Conservation (phyloP, 306 rosid species). For the Aeschynomene evenia region DNA sequence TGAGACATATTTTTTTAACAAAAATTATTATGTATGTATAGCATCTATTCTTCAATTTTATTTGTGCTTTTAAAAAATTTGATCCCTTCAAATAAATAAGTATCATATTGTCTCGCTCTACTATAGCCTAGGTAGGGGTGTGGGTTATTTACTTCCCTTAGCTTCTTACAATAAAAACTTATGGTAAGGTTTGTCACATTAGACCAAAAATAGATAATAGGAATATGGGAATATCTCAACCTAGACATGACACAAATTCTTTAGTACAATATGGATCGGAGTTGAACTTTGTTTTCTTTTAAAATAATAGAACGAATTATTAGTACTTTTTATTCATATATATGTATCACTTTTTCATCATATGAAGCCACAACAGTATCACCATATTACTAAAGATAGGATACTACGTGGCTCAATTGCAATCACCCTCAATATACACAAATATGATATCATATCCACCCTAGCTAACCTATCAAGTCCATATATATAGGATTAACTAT, state of each 20-base stretch:
- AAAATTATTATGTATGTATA: no score
- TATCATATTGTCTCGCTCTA: background rate
- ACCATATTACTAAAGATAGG: conserved; percentile 1
- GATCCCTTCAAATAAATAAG: background rate
- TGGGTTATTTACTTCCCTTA: background rate
- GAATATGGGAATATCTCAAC: background rate
- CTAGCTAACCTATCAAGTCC: background rate
- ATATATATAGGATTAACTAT: no score
- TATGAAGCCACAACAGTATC: conserved; percentile 33
- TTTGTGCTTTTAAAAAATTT: background rate
- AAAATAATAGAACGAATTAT: conserved; percentile 16
- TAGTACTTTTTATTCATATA: background rate
- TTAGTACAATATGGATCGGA: background rate
- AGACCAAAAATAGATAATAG: background rate
- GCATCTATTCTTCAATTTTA: background rate
- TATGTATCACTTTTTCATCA: conserved; percentile 11
- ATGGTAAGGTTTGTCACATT: background rate
- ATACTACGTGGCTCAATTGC: conserved; percentile 34
- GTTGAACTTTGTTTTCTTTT: background rate
- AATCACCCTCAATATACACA: conserved; percentile 22
- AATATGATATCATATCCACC: conserved; percentile 15
- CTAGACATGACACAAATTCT: background rate
- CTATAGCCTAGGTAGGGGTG: background rate
- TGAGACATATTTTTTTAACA: no score
- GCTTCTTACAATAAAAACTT: background rate